Conservation (phyloP, 164 flowering plant species). For the Paratinospora sagittata region DNA sequence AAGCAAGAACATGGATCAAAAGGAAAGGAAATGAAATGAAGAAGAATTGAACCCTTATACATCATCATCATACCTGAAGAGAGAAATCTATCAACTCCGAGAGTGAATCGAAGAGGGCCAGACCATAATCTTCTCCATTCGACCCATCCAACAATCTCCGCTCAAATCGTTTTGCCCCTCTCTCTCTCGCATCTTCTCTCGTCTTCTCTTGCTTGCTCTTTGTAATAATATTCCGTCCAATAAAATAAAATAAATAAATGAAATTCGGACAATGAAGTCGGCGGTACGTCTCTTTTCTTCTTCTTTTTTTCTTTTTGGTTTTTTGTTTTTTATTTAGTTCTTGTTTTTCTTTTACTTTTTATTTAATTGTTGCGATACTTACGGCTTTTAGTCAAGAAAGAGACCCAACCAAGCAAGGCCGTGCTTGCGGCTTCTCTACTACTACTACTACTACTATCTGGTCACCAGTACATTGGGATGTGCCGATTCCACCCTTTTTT, state of each 20-base stretch:
- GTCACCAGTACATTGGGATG: too few relatives aligned
- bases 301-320: neutral
- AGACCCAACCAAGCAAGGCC: too few relatives aligned
- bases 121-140: constrained; percentile 1
- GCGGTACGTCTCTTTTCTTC: neutral
- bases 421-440: too few relatives aligned
- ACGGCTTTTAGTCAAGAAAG: too few relatives aligned
- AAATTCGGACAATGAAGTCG: neutral
- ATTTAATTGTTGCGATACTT: too few relatives aligned
- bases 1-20: constrained; percentile 3
- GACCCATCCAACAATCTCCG: neutral
- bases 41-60: neutral
- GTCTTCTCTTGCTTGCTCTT: too few relatives aligned
- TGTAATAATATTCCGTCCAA: neutral
- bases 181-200: too few relatives aligned
- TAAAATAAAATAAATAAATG: too few relatives aligned
- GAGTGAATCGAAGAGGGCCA: constrained; percentile 1
- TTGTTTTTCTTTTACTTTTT: too few relatives aligned
- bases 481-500: neutral
- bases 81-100: neutral
- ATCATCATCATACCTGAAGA: constrained; percentile 8
- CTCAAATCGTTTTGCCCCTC: neutral
- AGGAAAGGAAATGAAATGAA: neutral
- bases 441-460: too few relatives aligned
- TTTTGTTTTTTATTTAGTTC: neutral